Conservation (phyloP, 1,284 basidiomycete genomes). For the Tilletia setariae region DNA sequence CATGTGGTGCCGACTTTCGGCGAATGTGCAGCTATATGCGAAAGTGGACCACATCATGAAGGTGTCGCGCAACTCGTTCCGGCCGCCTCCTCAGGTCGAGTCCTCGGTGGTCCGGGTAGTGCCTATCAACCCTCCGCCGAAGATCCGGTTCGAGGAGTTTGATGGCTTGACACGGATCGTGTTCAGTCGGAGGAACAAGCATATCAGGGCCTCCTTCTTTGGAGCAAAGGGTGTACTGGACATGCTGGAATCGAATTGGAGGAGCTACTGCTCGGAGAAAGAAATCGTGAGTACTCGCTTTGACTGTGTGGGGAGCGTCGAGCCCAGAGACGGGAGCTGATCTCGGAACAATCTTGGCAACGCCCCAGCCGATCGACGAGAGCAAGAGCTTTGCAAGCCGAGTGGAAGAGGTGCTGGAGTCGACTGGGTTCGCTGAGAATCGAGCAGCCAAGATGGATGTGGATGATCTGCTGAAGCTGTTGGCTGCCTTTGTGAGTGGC, state of each 20-base stretch:
- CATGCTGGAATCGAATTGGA: constrained; percentile 89
- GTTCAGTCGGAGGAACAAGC: constrained; percentile 88
- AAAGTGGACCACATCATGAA: constrained; percentile 97
- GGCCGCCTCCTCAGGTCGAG: constrained; percentile 93
- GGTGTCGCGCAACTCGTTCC: constrained; percentile 91
- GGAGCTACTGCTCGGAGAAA: constrained; percentile 85
- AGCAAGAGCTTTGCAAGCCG: constrained; percentile 54
- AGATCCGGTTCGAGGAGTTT: constrained; percentile 93
- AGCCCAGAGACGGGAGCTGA: too few species aligned
- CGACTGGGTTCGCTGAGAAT: constrained; percentile 67
- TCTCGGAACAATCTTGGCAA: too few species aligned
- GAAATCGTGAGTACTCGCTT: constrained; percentile 31
- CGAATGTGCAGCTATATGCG: constrained; percentile 92
- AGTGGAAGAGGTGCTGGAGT: constrained; percentile 72
- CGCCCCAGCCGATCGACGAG: constrained; percentile 19
- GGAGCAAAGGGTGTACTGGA: constrained; percentile 89
- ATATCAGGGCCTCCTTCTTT: constrained; percentile 73
- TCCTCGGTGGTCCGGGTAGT: constrained; percentile 85
- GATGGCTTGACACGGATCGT: constrained; percentile 88
- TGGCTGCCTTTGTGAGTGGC: constrained; percentile 63
- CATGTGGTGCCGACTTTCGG: constrained; percentile 88
- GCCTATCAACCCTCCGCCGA: constrained; percentile 90
- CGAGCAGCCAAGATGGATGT: constrained; percentile 80
- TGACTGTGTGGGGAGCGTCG: background rate
- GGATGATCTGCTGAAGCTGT: constrained; percentile 72